phyloP scores from a whole-genome alignment of 306 rosid species.

The Trifolium subterraneum region DNA sequence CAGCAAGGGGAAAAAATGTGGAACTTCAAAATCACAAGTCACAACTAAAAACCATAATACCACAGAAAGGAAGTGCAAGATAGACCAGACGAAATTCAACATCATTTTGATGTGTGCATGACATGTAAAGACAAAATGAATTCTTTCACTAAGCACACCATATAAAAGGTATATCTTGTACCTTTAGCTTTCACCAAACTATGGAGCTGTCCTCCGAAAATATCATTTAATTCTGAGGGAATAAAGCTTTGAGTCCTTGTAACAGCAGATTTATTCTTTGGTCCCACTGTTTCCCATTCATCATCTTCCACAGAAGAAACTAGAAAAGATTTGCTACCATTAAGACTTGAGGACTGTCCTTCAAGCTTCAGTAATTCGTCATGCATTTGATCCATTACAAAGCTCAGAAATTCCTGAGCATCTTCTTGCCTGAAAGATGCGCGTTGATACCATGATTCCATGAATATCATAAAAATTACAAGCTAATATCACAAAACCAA shows the following conservation, averaged over 20 bases:
- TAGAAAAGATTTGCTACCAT: conserved; percentile 64
- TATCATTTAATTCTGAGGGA: conserved; percentile 79
- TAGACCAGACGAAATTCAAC: conserved; percentile 3
- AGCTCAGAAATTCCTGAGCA: conserved; percentile 97
- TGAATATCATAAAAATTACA: conserved; percentile 23
- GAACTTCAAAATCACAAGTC: conserved; percentile 15
- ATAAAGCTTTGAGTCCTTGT: conserved; percentile 88
- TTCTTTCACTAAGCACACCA: conserved; percentile 6
- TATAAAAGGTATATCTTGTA: conserved; percentile 31
- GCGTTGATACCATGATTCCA: conserved; percentile 32
- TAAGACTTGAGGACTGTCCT: conserved; percentile 61
- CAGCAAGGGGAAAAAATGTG: background rate
- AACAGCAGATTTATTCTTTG: conserved; percentile 91
- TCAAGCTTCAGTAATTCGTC: conserved; percentile 79
- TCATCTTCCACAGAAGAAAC: conserved; percentile 88
- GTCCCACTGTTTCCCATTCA: conserved; percentile 98
- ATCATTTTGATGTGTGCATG: background rate
- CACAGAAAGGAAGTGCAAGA: background rate
- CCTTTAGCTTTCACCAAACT: conserved; percentile 90
- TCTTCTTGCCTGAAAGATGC: conserved; percentile 86
- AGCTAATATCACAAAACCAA: conserved; percentile 10
- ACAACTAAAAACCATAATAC: conserved; percentile 10
- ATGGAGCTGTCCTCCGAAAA: conserved; percentile 84
- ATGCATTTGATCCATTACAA: conserved; percentile 91
- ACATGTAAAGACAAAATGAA: background rate